Evolutionary conservation across 1,139 yeast genomes (phyloP).

Genomic region (Candida glucosophila): DNA sequence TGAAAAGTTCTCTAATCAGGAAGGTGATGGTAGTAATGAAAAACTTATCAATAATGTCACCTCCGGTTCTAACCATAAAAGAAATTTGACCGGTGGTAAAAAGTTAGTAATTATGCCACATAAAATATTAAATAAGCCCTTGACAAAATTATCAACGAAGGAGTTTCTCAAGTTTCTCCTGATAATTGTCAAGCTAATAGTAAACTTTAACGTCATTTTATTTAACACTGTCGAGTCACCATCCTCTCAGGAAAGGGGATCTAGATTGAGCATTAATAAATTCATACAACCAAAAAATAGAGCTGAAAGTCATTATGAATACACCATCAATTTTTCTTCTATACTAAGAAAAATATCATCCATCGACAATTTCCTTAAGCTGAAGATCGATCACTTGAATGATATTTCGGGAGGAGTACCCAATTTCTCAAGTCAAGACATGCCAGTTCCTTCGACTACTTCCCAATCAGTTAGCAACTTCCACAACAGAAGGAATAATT

Average conservation of each 20-base stretch:
- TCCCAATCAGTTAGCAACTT: too few species aligned
- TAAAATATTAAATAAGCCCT: conserved; percentile 34
- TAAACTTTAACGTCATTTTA: conserved; percentile 28
- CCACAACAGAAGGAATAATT: too few species aligned
- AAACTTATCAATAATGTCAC: neutral
- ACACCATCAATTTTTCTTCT: conserved; percentile 14
- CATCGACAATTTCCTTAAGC: conserved; percentile 3
- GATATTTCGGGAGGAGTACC: too few species aligned
- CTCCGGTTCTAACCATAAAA: too few species aligned
- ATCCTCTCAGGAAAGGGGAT: neutral
- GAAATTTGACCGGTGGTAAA: conserved; percentile 8
- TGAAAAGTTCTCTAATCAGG: conserved; percentile 1
- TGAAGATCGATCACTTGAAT: conserved; percentile 1
- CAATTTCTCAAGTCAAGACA: too few species aligned
- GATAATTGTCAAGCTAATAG: conserved; percentile 28
- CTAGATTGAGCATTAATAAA: conserved; percentile 7
- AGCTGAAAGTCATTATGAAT: conserved; percentile 7
- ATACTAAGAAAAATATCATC: conserved; percentile 13
- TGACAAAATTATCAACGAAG: conserved; percentile 27
- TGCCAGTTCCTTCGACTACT: too few species aligned
- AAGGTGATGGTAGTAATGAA: neutral
- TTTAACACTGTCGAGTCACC: conserved; percentile 1
- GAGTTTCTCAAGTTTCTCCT: conserved; percentile 32
- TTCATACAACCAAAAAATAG: conserved; percentile 6
- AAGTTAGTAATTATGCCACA: conserved; percentile 35